Percentiles rank a stretch among this genome's conserved stretches.
Conservation (phyloP, 352 stramenopile species). For the Pythium rishiriense region DNA sequence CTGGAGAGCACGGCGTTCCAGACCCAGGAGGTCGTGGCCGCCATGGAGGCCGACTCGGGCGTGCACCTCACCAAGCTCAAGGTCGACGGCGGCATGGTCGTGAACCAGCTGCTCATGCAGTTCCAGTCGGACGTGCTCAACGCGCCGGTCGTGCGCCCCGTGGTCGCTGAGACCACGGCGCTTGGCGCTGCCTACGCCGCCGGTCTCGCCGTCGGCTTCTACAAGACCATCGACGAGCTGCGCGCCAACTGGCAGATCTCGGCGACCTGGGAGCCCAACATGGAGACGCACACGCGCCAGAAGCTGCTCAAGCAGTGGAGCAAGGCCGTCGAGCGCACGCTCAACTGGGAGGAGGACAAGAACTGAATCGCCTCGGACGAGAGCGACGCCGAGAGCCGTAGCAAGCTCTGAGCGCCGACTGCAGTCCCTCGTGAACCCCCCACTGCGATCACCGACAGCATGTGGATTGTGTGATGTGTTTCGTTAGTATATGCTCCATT, state of each 20-base stretch:
- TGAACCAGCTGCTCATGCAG: slow-evolving; percentile 97
- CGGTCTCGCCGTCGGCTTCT: slow-evolving; percentile 96
- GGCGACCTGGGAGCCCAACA: slow-evolving; percentile 73
- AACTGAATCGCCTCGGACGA: slow-evolving; percentile 21
- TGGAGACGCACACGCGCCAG: slow-evolving; percentile 54
- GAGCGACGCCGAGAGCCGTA: slow-evolving; percentile 2
- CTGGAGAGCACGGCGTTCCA: slow-evolving; percentile 98
- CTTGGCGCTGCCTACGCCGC: slow-evolving; percentile 97
- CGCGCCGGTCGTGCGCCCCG: slow-evolving; percentile 91
- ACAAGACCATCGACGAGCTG: slow-evolving; percentile 88
- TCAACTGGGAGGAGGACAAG: slow-evolving; percentile 78
- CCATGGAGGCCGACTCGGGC: slow-evolving; percentile 93
- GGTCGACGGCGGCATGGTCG: slow-evolving; percentile 98
- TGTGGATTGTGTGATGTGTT: slow-evolving; percentile 4
- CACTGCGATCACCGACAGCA: not conserved
- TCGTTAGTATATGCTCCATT: slow-evolving; percentile 9
- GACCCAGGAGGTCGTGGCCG: slow-evolving; percentile 92
- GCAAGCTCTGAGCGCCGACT: slow-evolving; percentile 8
- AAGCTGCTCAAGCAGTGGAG: slow-evolving; percentile 74
- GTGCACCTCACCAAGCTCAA: slow-evolving; percentile 91
- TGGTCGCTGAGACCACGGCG: slow-evolving; percentile 97
- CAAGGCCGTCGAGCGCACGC: slow-evolving; percentile 83
- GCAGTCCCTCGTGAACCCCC: not conserved
- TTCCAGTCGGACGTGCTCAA: slow-evolving; percentile 98
- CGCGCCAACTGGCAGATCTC: slow-evolving; percentile 79